A percentile compares a stretch with the other conserved stretches of the same genome.
phyloP scores from a whole-genome alignment of 2,329 filamentous ascomycete genomes.

The Aspergillus sp. region DNA sequence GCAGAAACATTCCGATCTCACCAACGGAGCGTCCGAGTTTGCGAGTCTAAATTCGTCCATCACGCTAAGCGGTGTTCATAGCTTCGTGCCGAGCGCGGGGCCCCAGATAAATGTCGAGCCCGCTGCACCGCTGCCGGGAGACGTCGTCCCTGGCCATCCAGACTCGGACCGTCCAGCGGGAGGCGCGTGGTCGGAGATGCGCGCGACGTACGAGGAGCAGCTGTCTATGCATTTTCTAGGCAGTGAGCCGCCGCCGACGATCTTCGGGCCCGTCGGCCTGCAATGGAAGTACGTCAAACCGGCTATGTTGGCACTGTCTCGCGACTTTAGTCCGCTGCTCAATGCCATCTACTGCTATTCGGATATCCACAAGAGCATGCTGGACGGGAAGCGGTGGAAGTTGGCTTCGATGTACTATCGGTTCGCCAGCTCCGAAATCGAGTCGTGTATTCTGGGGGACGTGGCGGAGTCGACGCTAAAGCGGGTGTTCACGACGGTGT shows the following conservation, averaged over 20 bases:
- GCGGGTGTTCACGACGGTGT: constrained; percentile 19
- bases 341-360: constrained; percentile 26
- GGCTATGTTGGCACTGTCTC: constrained; percentile 16
- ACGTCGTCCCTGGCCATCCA: constrained; percentile 2
- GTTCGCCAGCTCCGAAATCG: constrained; percentile 21
- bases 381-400: constrained; percentile 18
- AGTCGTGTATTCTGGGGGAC: constrained; percentile 18
- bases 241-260: constrained; percentile 20
- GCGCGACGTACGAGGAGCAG: constrained; percentile 19
- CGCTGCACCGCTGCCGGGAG: not conserved
- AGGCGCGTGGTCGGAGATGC: constrained; percentile 13
- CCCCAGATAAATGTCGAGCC: not conserved
- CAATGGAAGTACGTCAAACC: constrained; percentile 25
- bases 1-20: constrained; percentile 25
- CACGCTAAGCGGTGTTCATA: not conserved
- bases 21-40: constrained; percentile 12
- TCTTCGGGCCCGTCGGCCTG: constrained; percentile 22
- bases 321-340: constrained; percentile 16
- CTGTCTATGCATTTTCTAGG: constrained; percentile 20
- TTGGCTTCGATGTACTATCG: constrained; percentile 22
- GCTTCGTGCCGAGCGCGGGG: not conserved
- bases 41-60: constrained; percentile 4
- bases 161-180: not conserved
- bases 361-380: constrained; percentile 20
- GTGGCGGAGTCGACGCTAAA: constrained; percentile 15